These are phyloP conservation scores for Lipomyces chichibuensis DNA, from an alignment of 805 yeast species.

Conservation along the genomic window DNA sequence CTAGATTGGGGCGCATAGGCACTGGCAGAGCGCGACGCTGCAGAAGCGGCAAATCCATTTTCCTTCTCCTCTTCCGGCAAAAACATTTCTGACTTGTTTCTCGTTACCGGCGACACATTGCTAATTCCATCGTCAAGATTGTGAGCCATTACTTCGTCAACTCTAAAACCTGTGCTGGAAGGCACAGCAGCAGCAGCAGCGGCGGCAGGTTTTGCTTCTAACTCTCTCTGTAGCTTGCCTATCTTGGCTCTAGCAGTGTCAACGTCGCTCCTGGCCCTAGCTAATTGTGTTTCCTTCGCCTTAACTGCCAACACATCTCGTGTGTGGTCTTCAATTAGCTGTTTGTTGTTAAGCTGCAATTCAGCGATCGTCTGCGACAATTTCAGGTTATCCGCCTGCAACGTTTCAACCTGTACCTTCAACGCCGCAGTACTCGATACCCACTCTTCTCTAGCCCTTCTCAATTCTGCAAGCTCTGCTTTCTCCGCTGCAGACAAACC, in stretches of 20 bases:
- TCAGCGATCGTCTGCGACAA: slow-evolving; percentile 45
- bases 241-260: slow-evolving; percentile 60
- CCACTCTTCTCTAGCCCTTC: slow-evolving; percentile 59
- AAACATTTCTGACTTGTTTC: slow-evolving; percentile 5
- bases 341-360: slow-evolving; percentile 42
- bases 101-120: background rate
- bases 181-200: slow-evolving; percentile 8
- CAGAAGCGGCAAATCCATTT: slow-evolving; percentile 14
- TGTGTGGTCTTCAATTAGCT: slow-evolving; percentile 55
- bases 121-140: slow-evolving; percentile 3
- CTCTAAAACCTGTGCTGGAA: background rate
- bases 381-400: slow-evolving; percentile 42
- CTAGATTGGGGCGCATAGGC: background rate
- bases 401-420: slow-evolving; percentile 42
- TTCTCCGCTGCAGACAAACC: slow-evolving; percentile 42
- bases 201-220: slow-evolving; percentile 47
- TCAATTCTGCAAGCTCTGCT: slow-evolving; percentile 55
- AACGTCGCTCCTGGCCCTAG: slow-evolving; percentile 62
- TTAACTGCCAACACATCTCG: slow-evolving; percentile 56
- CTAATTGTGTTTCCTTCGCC: slow-evolving; percentile 70
- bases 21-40: slow-evolving; percentile 5
- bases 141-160: background rate
- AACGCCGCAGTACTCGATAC: slow-evolving; percentile 44
- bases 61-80: slow-evolving; percentile 27
- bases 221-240: slow-evolving; percentile 44